These are phyloP conservation scores for Calocybe gambosa DNA, from an alignment of 1,284 basidiomycete genomes.

Conservation along the genomic window DNA sequence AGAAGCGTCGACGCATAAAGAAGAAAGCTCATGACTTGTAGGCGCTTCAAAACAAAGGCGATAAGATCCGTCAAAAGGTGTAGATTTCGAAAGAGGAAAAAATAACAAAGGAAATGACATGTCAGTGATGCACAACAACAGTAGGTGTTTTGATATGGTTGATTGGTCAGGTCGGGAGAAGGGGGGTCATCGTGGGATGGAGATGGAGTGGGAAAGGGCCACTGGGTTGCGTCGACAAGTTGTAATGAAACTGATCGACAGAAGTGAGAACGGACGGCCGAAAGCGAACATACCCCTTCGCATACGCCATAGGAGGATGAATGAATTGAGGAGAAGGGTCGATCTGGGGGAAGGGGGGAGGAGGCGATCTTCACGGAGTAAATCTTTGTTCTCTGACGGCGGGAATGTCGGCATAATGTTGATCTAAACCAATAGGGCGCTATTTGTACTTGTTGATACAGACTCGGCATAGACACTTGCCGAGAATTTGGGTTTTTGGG, in stretches of 20 bases:
- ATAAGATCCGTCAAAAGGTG: constrained; percentile 4
- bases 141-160: neutral
- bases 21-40: neutral
- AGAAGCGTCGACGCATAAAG: neutral
- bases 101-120: neutral
- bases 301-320: no score
- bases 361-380: constrained; percentile 11
- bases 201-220: constrained; percentile 5
- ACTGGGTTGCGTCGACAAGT: neutral
- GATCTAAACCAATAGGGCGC: constrained; percentile 6
- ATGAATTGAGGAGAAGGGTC: no score
- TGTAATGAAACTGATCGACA: constrained; percentile 2
- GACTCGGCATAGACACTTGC: constrained; percentile 7
- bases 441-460: constrained; percentile 10
- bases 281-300: neutral
- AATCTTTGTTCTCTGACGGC: constrained; percentile 4
- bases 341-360: neutral
- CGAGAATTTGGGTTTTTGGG: constrained; percentile 9
- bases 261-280: constrained; percentile 6
- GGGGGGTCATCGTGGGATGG: constrained; percentile 5
- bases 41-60: neutral
- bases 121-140: constrained; percentile 4
- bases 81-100: neutral
- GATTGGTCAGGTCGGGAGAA: constrained; percentile 1
- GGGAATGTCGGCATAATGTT: constrained; percentile 4